phyloP scores from a whole-genome alignment of 2,329 filamentous ascomycete species.

The Neonectria neomacrospora region DNA sequence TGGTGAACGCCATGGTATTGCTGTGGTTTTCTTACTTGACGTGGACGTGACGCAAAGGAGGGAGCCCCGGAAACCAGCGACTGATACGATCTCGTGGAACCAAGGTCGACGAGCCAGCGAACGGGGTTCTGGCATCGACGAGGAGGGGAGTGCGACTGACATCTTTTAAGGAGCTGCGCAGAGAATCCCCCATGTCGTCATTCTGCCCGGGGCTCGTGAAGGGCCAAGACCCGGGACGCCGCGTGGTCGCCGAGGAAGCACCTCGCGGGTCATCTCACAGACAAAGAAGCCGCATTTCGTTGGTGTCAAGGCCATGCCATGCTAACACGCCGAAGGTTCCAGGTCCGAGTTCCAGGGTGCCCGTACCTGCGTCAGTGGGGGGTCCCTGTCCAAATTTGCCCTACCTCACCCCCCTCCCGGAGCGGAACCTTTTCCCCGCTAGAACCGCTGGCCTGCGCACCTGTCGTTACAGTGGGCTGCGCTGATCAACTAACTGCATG shows the following conservation, averaged over 20 bases:
- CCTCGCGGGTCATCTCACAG: background rate
- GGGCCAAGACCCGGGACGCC: background rate
- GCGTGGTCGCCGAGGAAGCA: background rate
- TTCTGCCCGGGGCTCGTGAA: background rate
- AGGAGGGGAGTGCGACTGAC: background rate
- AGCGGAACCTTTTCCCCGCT: background rate
- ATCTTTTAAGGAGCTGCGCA: background rate
- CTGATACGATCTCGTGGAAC: conserved; percentile 9
- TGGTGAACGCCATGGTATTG: conserved; percentile 2
- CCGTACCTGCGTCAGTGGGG: background rate
- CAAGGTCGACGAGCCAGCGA: conserved; percentile 9
- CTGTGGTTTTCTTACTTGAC: background rate
- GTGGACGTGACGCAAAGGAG: background rate
- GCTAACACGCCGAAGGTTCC: background rate
- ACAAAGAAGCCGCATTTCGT: background rate
- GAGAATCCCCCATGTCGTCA: background rate
- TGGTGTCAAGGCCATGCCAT: too few species aligned
- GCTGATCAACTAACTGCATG: background rate
- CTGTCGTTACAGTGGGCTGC: background rate
- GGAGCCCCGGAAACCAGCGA: conserved; percentile 3
- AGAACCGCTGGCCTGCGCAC: background rate
- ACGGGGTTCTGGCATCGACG: background rate
- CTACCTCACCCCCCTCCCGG: too few species aligned
- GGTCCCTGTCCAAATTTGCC: background rate
- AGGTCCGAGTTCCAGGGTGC: background rate